A percentile compares a stretch with the other conserved stretches of the same genome.
Evolutionary conservation across 352 stramenopile species (phyloP).

Genomic region (Globisporangium apiculatum): DNA sequence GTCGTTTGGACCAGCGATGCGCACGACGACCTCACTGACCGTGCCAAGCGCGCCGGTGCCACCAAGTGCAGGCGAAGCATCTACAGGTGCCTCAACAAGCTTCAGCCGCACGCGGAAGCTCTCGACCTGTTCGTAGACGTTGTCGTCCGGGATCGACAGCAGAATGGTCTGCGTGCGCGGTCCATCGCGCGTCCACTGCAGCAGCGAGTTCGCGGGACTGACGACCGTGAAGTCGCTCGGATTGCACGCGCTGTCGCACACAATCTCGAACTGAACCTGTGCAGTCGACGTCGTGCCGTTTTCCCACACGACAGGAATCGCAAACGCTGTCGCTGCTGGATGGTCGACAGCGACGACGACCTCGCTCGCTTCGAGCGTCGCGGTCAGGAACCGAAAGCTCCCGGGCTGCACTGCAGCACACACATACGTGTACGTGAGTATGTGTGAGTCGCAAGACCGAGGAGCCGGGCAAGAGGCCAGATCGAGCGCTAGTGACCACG

Average conservation of each 20-base stretch:
- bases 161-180: slow-evolving; percentile 32
- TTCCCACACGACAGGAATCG: slow-evolving; percentile 54
- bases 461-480: too few relatives aligned
- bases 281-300: slow-evolving; percentile 40
- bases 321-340: slow-evolving; percentile 7
- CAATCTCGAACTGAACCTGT: slow-evolving; percentile 34
- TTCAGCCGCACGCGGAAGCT: slow-evolving; percentile 39
- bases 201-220: slow-evolving; percentile 16
- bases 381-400: slow-evolving; percentile 45
- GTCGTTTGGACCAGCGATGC: slow-evolving; percentile 57
- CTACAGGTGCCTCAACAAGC: slow-evolving; percentile 16
- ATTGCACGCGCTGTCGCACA: slow-evolving; percentile 35
- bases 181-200: slow-evolving; percentile 39
- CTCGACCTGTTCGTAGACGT: slow-evolving; percentile 42
- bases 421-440: background rate
- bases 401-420: slow-evolving; percentile 30
- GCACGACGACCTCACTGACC: slow-evolving; percentile 36
- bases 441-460: too few relatives aligned
- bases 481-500: slow-evolving; percentile 1
- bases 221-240: slow-evolving; percentile 35
- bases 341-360: slow-evolving; percentile 5
- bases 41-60: slow-evolving; percentile 29
- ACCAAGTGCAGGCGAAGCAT: slow-evolving; percentile 5
- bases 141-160: slow-evolving; percentile 35
- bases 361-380: slow-evolving; percentile 26